phyloP scores from a whole-genome alignment of 2,329 filamentous ascomycete species.

The Colletotrichum spaethianum region DNA sequence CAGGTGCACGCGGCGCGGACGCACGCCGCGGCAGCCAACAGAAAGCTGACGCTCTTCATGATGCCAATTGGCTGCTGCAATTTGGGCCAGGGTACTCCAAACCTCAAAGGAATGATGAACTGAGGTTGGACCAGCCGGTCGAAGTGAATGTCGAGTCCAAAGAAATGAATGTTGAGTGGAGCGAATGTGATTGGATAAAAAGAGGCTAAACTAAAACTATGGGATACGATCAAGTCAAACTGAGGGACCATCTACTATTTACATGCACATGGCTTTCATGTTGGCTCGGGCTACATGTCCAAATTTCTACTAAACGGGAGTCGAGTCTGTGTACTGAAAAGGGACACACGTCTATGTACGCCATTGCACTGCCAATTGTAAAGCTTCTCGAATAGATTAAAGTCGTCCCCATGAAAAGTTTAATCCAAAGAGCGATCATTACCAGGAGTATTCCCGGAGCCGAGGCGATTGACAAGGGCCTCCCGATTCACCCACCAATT shows the following conservation, averaged over 20 bases:
- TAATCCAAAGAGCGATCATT: background rate
- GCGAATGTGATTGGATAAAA: slow-evolving; percentile 12
- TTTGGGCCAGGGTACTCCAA: slow-evolving; percentile 12
- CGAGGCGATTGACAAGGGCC: slow-evolving; percentile 21
- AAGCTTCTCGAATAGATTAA: slow-evolving; percentile 29
- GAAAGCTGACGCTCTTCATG: slow-evolving; percentile 37
- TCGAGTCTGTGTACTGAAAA: background rate
- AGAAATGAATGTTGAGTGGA: slow-evolving; percentile 10
- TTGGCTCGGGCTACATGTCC: background rate
- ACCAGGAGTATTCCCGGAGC: background rate
- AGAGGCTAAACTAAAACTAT: background rate
- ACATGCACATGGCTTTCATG: background rate
- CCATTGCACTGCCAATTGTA: background rate
- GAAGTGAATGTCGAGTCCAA: slow-evolving; percentile 18
- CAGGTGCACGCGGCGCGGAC: slow-evolving; percentile 56
- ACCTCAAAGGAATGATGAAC: slow-evolving; percentile 10
- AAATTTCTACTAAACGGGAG: background rate
- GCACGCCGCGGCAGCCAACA: slow-evolving; percentile 43
- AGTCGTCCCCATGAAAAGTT: slow-evolving; percentile 9
- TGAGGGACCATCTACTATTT: slow-evolving; percentile 3
- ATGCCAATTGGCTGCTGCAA: background rate
- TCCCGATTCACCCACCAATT: slow-evolving; percentile 19
- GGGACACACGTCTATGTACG: background rate
- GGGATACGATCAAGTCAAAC: background rate
- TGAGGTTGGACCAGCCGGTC: slow-evolving; percentile 19